Conservation (phyloP, 1,284 basidiomycete genomes). For the Porodaedalea pini region DNA sequence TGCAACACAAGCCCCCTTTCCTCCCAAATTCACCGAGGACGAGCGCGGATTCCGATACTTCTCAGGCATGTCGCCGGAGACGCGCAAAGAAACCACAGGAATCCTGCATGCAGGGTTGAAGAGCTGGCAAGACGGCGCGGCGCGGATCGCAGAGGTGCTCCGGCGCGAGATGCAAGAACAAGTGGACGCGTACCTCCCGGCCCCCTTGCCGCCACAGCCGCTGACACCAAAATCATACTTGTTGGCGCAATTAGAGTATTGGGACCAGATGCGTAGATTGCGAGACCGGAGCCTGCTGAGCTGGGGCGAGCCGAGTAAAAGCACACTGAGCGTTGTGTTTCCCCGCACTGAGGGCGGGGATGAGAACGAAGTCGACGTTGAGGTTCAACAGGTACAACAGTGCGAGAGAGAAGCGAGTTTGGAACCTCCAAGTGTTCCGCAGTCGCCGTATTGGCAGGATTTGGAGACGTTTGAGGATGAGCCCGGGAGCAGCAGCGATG, state of each 20-base stretch:
- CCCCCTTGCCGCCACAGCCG: not conserved
- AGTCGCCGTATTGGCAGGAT: conserved; percentile 6
- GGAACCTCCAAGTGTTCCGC: not conserved
- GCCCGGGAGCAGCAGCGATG: not conserved
- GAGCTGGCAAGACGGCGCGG: conserved; percentile 32
- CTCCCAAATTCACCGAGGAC: conserved; percentile 19
- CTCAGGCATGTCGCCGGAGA: conserved; percentile 29
- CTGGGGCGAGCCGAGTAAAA: not conserved
- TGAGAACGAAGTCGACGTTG: not conserved
- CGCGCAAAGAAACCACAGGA: conserved; percentile 28
- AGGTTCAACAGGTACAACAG: not conserved
- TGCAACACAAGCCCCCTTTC: conserved; percentile 3
- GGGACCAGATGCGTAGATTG: not conserved
- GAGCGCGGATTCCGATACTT: conserved; percentile 29
- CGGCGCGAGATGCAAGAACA: conserved; percentile 30
- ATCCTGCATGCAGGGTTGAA: conserved; percentile 31
- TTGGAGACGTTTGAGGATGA: conserved; percentile 3
- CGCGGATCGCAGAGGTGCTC: conserved; percentile 30
- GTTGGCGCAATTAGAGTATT: not conserved
- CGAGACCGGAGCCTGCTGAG: not conserved
- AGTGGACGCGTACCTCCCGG: conserved; percentile 17
- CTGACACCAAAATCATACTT: not conserved
- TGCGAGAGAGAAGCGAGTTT: not conserved
- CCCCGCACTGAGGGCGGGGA: not conserved
- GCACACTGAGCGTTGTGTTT: not conserved